Base-by-base conservation (phyloP, 305 asterid species). In the Solanum aculeatissimum region DNA sequence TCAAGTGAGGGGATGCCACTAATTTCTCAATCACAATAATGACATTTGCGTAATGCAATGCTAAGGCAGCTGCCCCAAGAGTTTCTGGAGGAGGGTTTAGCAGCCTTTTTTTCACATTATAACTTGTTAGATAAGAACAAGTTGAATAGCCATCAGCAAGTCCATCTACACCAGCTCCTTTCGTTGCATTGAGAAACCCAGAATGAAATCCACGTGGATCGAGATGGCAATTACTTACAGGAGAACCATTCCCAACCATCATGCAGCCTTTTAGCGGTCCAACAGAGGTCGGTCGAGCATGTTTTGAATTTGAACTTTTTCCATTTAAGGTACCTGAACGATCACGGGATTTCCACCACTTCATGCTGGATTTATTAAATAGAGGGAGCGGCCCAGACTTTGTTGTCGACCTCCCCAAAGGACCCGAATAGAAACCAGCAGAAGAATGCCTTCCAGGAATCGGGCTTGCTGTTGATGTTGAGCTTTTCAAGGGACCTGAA, bases 41-140 rank as follows among this genome's bases (percentile, higher is more conserved):
- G 19, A 95, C 89, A 75, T 95, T 95, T 23, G 98, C 96, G 55
- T 95, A 95, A 85, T 92, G 99, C 69, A 94, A 92, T 4, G 98
- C 92, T 55, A 95, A 89, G 25, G 98, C 97, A 0, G 96, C 93
- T n/a, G 94, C 95, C 49, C 98, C 99, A 1, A 95, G 94, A 85
- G 96, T 91, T 18, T 91, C 98, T 0, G 92, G 90, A 53, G 98
- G 95, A 6, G 98, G 94, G 27, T 89, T 88, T 89, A 92, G 69
- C 75, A 92, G 78, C 89, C 87, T 91, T 84, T 88, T 90, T 87
- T 86, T 90, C 25, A 88, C 86, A 83, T 87, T 83, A 75, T 77
- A 71, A 38, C 81, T 84, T 11, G 90, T 85, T 21, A 68, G 70
- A 84, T 87, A 87, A 45, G 86, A 91, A 58, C 84, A 82, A 79